Evolutionary conservation across 257 asterid genomes (phyloP), one percentile per base, ranked within the genome.

Genomic region (Penstemon newberryi): DNA sequence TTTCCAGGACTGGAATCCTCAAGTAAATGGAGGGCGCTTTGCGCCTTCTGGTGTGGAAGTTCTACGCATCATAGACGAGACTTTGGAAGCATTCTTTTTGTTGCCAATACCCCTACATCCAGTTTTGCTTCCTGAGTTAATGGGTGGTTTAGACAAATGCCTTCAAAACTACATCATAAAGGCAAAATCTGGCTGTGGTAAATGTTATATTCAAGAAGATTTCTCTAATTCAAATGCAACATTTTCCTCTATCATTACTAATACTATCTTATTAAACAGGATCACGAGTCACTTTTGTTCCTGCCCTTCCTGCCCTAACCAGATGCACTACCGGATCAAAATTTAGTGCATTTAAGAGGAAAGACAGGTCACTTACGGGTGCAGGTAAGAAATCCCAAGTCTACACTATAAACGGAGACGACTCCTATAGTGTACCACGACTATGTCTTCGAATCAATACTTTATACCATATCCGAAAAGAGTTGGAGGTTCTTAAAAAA

Each of bases 21-120:
- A 78, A 77, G 90, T 84, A 71, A 92, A 90, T 73, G 83, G 81
- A 81, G 96, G 88, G 68, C 87, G 84, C 62, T 75, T 90, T 72
- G 91, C 95, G 60, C 93, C 98, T 67, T 92, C 98, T 58, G 95
- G 91, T 39, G 89, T 90, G 81, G 98, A 92, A 81, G 95, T 88
- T 78, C 80, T 92, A 60, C 97, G 96, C 54, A 81, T 84, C 38
- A 70, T 90, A 41, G 96, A 92, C 57, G 98, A 90, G 79, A 83
- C 95, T 38, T 60, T 92, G 78, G 98, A 90, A 79, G 98, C 98
- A 65, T 92, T 92, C 82, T 82, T 90, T 78, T 84, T 92, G 84
- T 79, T 92, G 84, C 98, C 98, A 44, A 90, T 92, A 77, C 93
- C 98, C 39, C 77, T 76, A 79, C 95, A 92, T 78, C 95, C 91